Conservation (phyloP, 148 eudicot species). For the Vaccinium macrocarpon region DNA sequence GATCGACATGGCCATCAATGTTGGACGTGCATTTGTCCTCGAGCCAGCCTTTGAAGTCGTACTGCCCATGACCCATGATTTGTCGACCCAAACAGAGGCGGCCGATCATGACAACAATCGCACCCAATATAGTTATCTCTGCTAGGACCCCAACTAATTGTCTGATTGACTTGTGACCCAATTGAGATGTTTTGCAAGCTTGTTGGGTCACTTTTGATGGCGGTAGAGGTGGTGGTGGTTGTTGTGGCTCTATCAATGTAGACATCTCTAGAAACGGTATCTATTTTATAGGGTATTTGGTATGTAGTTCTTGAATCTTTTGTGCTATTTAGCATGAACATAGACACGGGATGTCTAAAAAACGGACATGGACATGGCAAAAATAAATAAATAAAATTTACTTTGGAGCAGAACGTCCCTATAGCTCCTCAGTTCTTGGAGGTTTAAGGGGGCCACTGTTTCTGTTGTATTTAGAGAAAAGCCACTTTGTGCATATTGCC, state of each 20-base stretch:
- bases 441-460: too few relatives aligned
- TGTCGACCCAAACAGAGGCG: constrained; percentile 43
- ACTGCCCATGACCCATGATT: constrained; percentile 43
- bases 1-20: constrained; percentile 23
- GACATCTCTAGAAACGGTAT: constrained; percentile 17
- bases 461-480: too few relatives aligned
- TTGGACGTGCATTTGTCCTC: constrained; percentile 27
- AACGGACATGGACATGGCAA: too few relatives aligned
- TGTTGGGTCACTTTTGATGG: constrained; percentile 28
- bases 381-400: too few relatives aligned
- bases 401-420: too few relatives aligned
- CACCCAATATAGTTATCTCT: constrained; percentile 36
- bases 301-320: background rate
- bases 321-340: too few relatives aligned
- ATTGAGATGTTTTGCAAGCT: constrained; percentile 17
- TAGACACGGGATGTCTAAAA: too few relatives aligned
- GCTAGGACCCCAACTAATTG: constrained; percentile 43
- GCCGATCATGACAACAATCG: constrained; percentile 41
- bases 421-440: too few relatives aligned
- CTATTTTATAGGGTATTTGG: background rate
- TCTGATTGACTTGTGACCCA: constrained; percentile 40
- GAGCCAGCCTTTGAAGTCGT: constrained; percentile 45
- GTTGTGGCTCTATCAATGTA: constrained; percentile 12
- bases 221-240: constrained; percentile 30
- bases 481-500: too few relatives aligned